Evolutionary conservation across 2,329 filamentous ascomycete species (phyloP), one percentile per base, ranked within the genome.

Genomic region (Colletotrichum australisinense): DNA sequence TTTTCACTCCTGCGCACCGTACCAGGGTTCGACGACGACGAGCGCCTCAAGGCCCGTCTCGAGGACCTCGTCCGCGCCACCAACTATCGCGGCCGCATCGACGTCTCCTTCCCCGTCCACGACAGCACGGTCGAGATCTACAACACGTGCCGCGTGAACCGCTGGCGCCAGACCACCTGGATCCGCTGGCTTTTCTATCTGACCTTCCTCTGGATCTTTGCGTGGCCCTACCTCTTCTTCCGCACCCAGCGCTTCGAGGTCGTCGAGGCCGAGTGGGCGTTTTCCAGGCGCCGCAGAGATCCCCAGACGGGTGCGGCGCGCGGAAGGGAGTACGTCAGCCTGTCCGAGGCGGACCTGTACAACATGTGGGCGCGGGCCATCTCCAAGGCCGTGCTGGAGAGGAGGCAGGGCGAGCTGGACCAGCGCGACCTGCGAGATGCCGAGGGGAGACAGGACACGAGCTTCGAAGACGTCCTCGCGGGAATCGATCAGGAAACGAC

Each of bases 171-270:
- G 58, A 91, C 87, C 1, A 80, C 79, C 7, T 94, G 91, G 91
- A 84, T 94, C 57, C 84, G 88, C 55, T 89, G 89, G 85, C 57
- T 94, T 11, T 94, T 92, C 83, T 91, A 89, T 78, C 80, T 93
- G 6, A 91, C 91, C 0, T 90, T 94, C 73, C 81, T 93, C 14
- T 93, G 93, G 87, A 78, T 95, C 69, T 85, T 95, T 76, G 85
- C 89, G 3, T 95, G 93, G 93, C 93, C 93, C 0, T 88, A 89
- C 69, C 85, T 95, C 14, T 92, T 90, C 82, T 87, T 94, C 79
- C 82, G 88, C 22, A 95, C 93, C 1, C 90, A 89, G 78, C 86
- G 89, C 62, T 95, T 92, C 83, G 88, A 92, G 75, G 91, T 93
- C 2, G 87, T 90, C 3, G 84, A 86, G 26, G 87, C 88, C 0